These are phyloP conservation scores for Skeletonema costatum DNA, from an alignment of 108 stramenopile species.

Conservation along the genomic window DNA sequence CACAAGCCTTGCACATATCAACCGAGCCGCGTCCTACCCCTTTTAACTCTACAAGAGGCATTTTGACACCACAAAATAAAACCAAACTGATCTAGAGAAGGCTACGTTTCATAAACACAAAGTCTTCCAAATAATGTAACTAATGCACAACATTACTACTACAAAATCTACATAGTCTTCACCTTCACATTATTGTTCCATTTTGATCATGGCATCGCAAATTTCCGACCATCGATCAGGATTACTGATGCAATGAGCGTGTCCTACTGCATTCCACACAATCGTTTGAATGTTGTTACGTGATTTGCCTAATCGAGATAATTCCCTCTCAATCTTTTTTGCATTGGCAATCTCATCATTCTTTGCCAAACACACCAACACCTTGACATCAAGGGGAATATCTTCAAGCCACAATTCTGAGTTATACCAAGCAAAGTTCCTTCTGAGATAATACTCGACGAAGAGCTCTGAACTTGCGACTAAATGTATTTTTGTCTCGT, in stretches of 20 bases:
- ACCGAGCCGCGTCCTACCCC: neutral
- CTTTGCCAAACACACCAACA: conserved; percentile 68
- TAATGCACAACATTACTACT: neutral
- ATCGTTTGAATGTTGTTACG: conserved; percentile 26
- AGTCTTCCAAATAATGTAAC: conserved; percentile 1
- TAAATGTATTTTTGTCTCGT: conserved; percentile 52
- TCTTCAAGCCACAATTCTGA: conserved; percentile 88
- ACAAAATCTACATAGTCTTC: neutral
- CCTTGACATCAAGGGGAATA: conserved; percentile 47
- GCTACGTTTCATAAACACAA: neutral
- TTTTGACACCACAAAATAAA: neutral
- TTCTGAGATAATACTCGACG: conserved; percentile 76
- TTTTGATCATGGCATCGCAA: conserved; percentile 12
- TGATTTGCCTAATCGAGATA: conserved; percentile 16
- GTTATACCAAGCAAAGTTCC: conserved; percentile 92
- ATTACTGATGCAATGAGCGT: conserved; percentile 39
- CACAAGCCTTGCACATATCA: neutral
- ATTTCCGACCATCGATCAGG: conserved; percentile 44
- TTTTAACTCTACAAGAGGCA: neutral
- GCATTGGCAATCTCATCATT: conserved; percentile 79
- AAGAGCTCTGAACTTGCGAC: conserved; percentile 76
- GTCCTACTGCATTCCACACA: conserved; percentile 48
- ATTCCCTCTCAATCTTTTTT: conserved; percentile 58
- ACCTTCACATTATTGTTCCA: conserved; percentile 4
- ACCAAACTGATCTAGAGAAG: neutral